Conservation (phyloP, 2,329 filamentous ascomycete species). For the Annulohypoxylon truncatum region DNA sequence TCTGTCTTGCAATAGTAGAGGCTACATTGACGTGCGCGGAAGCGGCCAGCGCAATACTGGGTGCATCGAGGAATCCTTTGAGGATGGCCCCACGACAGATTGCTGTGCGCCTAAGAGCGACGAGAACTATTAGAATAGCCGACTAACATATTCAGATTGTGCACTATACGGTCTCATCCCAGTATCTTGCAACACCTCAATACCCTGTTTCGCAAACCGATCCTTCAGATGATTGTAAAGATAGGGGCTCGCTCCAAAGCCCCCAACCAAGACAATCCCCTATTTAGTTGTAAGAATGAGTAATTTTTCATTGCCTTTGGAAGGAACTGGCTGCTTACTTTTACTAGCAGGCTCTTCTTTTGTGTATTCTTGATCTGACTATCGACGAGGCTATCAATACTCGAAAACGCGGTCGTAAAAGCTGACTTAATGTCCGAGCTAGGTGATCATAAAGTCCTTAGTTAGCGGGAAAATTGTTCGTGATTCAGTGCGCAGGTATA, state of each 20-base stretch:
- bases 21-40: too few species aligned
- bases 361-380: conserved; percentile 21
- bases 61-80: conserved; percentile 8
- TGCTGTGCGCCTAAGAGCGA: conserved; percentile 36
- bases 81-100: conserved; percentile 37
- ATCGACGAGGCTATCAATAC: conserved; percentile 13
- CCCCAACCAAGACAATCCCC: conserved; percentile 38
- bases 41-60: too few species aligned
- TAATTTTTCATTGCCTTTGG: too few species aligned
- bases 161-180: not conserved
- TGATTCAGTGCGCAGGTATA: too few species aligned
- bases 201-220: not conserved
- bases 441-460: not conserved
- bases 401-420: conserved; percentile 20
- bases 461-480: not conserved
- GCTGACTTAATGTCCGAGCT: conserved; percentile 21
- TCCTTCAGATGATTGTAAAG: conserved; percentile 17
- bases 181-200: conserved; percentile 16
- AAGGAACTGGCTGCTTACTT: not conserved
- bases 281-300: not conserved
- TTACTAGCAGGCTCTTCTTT: not conserved
- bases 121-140: not conserved
- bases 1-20: too few species aligned
- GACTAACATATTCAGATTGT: too few species aligned
- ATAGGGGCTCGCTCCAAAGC: conserved; percentile 32